Evolutionary conservation across 768 basidiomycete species (phyloP), one percentile per base, ranked within the genome.

Genomic region (Tephrocybe sp.): DNA sequence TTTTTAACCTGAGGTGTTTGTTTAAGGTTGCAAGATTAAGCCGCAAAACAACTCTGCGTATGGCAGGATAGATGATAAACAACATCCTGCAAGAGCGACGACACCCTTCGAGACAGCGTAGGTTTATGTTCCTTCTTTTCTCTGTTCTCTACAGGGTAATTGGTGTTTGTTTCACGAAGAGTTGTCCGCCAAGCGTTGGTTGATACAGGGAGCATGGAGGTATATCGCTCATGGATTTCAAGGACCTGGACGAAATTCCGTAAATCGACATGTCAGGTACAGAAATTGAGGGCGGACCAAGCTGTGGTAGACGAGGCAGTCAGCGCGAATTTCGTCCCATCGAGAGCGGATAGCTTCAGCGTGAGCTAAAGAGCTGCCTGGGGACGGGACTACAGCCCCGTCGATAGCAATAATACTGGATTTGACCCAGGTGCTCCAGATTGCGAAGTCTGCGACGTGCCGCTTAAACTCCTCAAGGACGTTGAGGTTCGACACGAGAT

Each of bases 401-500:
- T 57, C 44, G 7, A 44, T 35, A 17, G 51, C 40, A 13, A 39
- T 42, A 13, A 60, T 46, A 14, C 54, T 42, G 17, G 52, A 46
- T 19, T 65, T 64, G 23, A 70, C 60, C 53, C 55, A 65, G 5
- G 51, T 48, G 59, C 70, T 72, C 71, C 72, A 74, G 3, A 61
- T 55, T 3, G 62, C 53, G 14, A 71, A 56, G 14, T 65, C 58
- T 0, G 61, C 54, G 17, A 56, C 55, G 30, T 61, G 59, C 12
- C 59, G 60, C 20, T 67, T 59, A 50, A 72, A 70, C 9, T 70
- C 64, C 26, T 61, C 57, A 36, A 74, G 61, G 26, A 73, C 62
- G 39, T 57, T 65, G 16, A 72, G 60, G 47, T 73, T 74, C 9
- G 68, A 70, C 16, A 71, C 69, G 16, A 74, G 68, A 48, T 68